Evolutionary conservation across 2,329 filamentous ascomycete species (phyloP).

Genomic region (Calonectria multiphialidica): DNA sequence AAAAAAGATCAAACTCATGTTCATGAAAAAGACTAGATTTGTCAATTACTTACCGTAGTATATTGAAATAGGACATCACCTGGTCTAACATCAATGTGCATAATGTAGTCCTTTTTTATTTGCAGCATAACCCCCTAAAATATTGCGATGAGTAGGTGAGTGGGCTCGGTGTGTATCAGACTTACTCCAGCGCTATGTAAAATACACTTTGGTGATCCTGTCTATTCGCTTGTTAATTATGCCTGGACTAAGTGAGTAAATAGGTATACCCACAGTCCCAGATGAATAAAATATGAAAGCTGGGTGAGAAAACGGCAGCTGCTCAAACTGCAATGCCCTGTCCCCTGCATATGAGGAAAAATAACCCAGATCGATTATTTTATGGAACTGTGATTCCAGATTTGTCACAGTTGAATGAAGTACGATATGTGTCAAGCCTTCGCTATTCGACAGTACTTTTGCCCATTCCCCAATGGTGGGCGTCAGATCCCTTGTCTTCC

Average conservation of each 20-base stretch:
- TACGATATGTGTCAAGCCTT: not conserved
- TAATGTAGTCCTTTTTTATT: constrained; percentile 17
- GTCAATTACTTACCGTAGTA: not conserved
- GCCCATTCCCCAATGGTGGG: not conserved
- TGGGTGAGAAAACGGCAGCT: constrained; percentile 9
- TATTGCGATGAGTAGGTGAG: too few species aligned
- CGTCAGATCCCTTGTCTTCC: not conserved
- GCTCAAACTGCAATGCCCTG: not conserved
- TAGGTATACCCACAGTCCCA: not conserved
- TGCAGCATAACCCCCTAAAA: constrained; percentile 10
- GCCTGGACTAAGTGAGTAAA: too few species aligned
- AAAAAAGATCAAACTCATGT: not conserved
- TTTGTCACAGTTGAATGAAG: not conserved
- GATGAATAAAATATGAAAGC: constrained; percentile 20
- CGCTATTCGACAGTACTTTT: not conserved
- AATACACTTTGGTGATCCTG: constrained; percentile 16
- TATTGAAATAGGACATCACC: constrained; percentile 14
- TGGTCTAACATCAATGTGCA: not conserved
- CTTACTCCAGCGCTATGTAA: constrained; percentile 7
- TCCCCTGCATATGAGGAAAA: not conserved
- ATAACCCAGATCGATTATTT: not conserved
- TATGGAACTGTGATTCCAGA: not conserved
- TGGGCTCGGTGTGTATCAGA: too few species aligned
- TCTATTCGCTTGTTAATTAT: not conserved
- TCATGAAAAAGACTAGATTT: too few species aligned